A percentile compares a stretch with the other conserved stretches of the same genome.
These are phyloP conservation scores for Kentomonas sorsogonicus DNA, from an alignment of 208 protist genomes.

Conservation along the genomic window DNA sequence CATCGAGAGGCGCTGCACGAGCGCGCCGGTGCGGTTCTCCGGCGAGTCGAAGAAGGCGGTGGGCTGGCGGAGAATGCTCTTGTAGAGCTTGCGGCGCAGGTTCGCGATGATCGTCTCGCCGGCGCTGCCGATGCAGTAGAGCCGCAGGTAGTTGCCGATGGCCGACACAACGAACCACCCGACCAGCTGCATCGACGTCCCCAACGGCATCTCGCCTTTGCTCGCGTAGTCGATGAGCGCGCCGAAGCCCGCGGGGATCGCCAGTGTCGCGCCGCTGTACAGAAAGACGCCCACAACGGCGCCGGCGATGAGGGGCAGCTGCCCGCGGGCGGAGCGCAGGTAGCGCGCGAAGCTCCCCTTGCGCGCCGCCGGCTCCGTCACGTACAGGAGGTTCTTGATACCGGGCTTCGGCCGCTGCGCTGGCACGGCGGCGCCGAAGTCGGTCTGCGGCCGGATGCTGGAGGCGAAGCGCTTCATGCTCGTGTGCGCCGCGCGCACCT, in stretches of 20 bases:
- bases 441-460: constrained; percentile 46
- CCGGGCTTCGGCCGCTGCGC: constrained; percentile 52
- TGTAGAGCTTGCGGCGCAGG: constrained; percentile 62
- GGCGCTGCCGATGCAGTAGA: constrained; percentile 70
- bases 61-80: constrained; percentile 53
- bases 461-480: constrained; percentile 20
- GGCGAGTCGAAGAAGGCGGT: constrained; percentile 75
- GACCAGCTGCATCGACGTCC: constrained; percentile 71
- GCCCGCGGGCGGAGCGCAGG: constrained; percentile 32
- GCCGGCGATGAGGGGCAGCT: constrained; percentile 53
- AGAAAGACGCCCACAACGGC: constrained; percentile 61
- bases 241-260: constrained; percentile 78
- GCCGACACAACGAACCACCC: constrained; percentile 65
- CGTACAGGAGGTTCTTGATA: constrained; percentile 39
- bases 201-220: constrained; percentile 71
- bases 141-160: constrained; percentile 60
- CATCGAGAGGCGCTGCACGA: constrained; percentile 82
- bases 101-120: constrained; percentile 72
- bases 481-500: constrained; percentile 13
- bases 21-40: constrained; percentile 67
- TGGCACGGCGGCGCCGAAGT: constrained; percentile 64
- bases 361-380: constrained; percentile 45
- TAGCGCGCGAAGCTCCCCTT: constrained; percentile 67
- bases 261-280: constrained; percentile 77
- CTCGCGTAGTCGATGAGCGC: constrained; percentile 78